Base-by-base conservation (phyloP, 31 red algal species). In the Pterothamnion heteromorphum region DNA sequence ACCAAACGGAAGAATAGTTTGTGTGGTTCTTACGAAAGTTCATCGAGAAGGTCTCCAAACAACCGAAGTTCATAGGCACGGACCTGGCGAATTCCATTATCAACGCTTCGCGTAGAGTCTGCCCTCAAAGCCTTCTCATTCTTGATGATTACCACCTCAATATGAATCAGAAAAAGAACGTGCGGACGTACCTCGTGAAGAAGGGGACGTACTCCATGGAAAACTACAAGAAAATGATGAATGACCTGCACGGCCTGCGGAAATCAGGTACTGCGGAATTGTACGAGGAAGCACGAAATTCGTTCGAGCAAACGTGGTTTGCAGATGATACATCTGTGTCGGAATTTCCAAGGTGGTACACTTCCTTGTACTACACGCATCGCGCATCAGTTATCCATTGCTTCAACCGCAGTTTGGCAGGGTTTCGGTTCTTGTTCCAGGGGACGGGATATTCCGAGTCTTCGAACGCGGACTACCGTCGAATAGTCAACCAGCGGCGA, bases 141-240 rank as follows among this genome's bases (percentile, higher is more conserved):
- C 58, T 80, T 1, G 89, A 91, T 44, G 89, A 91, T 22, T 91
- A 33, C 38, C 71, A 91, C 30, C 33, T 80, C 0, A 91, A 80
- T 39, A 58, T 36, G 20, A 91, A 91, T 32, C 89, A 80, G 34
- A 33, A 20, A 0, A 36, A 0, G 71, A 91, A 91, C 33, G 89
- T 74, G 0, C 1, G 44, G 0, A 3, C 32, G 1, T 74, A 27
- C 14, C 58, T 58, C 20, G 1, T 0, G 3, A 91, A 91, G 34
- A 78, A 36, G 18, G 1, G 71, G 18, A 28, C 2, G 24, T 82
- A 82, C 5, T 82, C 24, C 1, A 26, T 0, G 1, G 1, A 89
- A 2, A 44, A 43, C 37, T 24, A 23, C 0, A 23, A 57, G 3
- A 1, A 58, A 0, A 89, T 89, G 86, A 4, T 44, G 43, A 58